Percentiles rank a stretch among this genome's conserved stretches.
phyloP scores from a whole-genome alignment of 352 stramenopile species.

The Phytophthora uliginosa region DNA sequence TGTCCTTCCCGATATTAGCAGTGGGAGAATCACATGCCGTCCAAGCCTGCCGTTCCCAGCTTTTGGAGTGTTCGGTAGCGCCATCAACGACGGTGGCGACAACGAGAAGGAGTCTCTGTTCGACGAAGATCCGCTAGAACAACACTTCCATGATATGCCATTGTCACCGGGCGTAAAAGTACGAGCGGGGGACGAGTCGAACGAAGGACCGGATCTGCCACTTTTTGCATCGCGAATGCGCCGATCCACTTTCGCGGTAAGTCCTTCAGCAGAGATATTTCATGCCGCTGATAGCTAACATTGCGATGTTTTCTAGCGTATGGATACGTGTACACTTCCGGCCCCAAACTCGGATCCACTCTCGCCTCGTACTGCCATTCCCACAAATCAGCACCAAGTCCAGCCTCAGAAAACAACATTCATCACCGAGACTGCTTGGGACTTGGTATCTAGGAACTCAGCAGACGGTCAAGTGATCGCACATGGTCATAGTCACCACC shows the following conservation, averaged over 20 bases:
- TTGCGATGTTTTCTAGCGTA: conserved; percentile 18
- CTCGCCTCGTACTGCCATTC: neutral
- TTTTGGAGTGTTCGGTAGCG: conserved; percentile 8
- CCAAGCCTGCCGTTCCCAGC: conserved; percentile 8
- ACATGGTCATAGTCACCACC: neutral
- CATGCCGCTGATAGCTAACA: neutral
- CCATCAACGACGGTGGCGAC: neutral
- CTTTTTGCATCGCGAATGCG: conserved; percentile 37
- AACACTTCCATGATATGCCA: conserved; percentile 42
- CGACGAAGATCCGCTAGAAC: conserved; percentile 24
- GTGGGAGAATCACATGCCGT: conserved; percentile 4
- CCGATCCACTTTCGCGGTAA: conserved; percentile 44
- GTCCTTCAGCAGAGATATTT: neutral
- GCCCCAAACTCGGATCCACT: neutral
- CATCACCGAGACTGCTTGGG: conserved; percentile 31
- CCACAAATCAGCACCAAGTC: conserved; percentile 2
- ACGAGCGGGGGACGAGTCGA: conserved; percentile 29
- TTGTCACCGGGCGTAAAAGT: conserved; percentile 48
- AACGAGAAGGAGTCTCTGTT: conserved; percentile 6
- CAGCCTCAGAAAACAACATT: conserved; percentile 16
- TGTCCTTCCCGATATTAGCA: conserved; percentile 26
- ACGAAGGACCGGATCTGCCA: conserved; percentile 36
- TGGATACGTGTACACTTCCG: conserved; percentile 26
- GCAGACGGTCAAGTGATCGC: neutral
- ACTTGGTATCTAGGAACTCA: neutral